A percentile compares a stretch with the other conserved stretches of the same genome.
Conservation (phyloP, 768 basidiomycete genomes). For the Psilocybe tampanensis region DNA sequence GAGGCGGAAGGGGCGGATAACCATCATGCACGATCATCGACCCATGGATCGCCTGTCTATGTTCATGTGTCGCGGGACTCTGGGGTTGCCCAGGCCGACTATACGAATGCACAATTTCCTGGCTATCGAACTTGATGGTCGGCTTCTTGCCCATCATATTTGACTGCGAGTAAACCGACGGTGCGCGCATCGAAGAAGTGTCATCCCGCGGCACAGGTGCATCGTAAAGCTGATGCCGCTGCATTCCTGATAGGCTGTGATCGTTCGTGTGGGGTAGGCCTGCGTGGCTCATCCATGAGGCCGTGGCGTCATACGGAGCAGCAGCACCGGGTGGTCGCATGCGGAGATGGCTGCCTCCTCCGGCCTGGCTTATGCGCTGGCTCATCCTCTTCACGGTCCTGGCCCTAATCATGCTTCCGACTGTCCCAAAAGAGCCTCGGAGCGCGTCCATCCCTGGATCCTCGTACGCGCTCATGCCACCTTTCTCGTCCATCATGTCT, state of each 20-base stretch:
- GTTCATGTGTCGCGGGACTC: conserved; percentile 49
- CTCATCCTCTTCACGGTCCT: conserved; percentile 55
- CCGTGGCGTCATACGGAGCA: conserved; percentile 32
- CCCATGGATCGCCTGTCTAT: conserved; percentile 41
- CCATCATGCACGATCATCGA: conserved; percentile 23
- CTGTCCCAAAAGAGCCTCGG: conserved; percentile 86
- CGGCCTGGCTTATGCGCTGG: conserved; percentile 38
- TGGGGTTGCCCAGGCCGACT: conserved; percentile 55
- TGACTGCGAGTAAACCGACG: conserved; percentile 32
- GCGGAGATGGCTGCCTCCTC: conserved; percentile 22
- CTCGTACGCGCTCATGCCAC: conserved; percentile 55
- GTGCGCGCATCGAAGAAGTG: conserved; percentile 42
- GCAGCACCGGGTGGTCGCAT: conserved; percentile 38
- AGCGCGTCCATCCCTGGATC: conserved; percentile 94
- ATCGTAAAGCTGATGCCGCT: conserved; percentile 88
- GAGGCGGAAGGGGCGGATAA: conserved; percentile 36
- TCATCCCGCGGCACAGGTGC: conserved; percentile 68
- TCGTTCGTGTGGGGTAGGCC: conserved; percentile 9
- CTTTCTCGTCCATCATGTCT: conserved; percentile 73
- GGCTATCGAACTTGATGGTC: conserved; percentile 76
- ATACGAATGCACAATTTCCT: conserved; percentile 79
- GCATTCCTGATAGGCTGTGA: conserved; percentile 45
- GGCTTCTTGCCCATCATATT: conserved; percentile 43
- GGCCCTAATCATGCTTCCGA: conserved; percentile 88
- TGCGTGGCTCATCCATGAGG: conserved; percentile 26